Conservation (phyloP, 2,329 filamentous ascomycete species). For the Penicillium sp. region DNA sequence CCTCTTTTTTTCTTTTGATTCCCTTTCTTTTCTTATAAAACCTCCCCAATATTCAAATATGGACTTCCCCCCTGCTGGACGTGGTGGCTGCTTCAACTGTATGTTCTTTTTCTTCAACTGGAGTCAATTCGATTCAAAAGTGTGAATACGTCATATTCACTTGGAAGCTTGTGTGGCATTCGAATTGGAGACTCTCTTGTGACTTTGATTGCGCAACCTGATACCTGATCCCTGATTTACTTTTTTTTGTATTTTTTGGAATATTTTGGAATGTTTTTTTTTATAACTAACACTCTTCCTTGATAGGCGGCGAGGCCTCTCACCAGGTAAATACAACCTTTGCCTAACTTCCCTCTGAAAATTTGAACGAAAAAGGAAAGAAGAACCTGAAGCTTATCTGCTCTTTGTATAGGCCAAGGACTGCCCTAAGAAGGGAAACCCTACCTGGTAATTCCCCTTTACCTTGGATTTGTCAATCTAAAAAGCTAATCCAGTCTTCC, state of each 20-base stretch:
- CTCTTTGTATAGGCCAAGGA: slow-evolving; percentile 68
- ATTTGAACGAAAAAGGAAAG: not conserved
- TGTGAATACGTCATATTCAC: slow-evolving; percentile 8
- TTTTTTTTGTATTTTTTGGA: not conserved
- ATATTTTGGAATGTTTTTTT: too few relatives aligned
- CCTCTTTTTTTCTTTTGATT: not conserved
- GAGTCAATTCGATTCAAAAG: not conserved
- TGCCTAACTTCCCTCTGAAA: not conserved
- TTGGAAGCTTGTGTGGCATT: not conserved
- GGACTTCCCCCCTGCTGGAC: slow-evolving; percentile 50
- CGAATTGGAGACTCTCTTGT: not conserved
- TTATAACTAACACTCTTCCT: slow-evolving; percentile 22
- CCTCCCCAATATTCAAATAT: slow-evolving; percentile 38
- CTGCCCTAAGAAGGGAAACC: slow-evolving; percentile 79
- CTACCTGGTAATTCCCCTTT: slow-evolving; percentile 67
- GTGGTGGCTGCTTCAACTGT: slow-evolving; percentile 62
- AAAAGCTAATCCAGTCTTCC: slow-evolving; percentile 5
- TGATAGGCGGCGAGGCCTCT: slow-evolving; percentile 67
- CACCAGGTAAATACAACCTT: slow-evolving; percentile 64
- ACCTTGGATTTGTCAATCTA: not conserved
- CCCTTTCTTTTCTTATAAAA: not conserved
- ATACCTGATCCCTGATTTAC: not conserved
- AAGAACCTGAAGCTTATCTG: slow-evolving; percentile 19
- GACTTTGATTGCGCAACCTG: not conserved
- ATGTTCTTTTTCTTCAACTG: slow-evolving; percentile 33